Conservation (phyloP, 192 early-diverging fungal genomes). For the Ambispora gerdemannii region DNA sequence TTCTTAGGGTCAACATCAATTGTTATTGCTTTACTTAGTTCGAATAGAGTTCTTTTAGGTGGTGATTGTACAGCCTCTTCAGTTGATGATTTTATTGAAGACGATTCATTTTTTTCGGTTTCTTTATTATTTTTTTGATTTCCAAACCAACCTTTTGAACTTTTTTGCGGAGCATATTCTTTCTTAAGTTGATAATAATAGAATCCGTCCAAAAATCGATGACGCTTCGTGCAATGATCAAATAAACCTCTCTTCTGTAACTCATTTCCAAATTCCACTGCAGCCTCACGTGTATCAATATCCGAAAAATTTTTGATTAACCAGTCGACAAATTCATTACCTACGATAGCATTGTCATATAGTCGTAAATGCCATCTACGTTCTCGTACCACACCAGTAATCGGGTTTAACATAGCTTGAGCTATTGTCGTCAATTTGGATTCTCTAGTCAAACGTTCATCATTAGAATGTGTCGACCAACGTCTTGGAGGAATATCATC, state of each 20-base stretch:
- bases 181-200: conserved; percentile 79
- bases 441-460: conserved; percentile 36
- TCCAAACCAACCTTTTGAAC: conserved; percentile 47
- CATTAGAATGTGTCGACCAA: background rate
- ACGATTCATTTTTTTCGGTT: conserved; percentile 15
- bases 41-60: conserved; percentile 37
- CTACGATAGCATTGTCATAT: conserved; percentile 71
- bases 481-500: conserved; percentile 21
- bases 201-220: conserved; percentile 82
- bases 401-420: conserved; percentile 65
- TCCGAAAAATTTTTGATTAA: conserved; percentile 71
- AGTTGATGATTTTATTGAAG: conserved; percentile 5
- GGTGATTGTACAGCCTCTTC: conserved; percentile 19
- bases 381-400: conserved; percentile 68
- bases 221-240: conserved; percentile 54
- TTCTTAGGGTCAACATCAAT: conserved; percentile 86
- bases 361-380: conserved; percentile 82
- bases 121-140: conserved; percentile 36
- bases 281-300: conserved; percentile 70
- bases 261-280: conserved; percentile 73
- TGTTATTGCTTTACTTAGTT: conserved; percentile 62
- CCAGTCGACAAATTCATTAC: conserved; percentile 89
- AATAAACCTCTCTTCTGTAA: conserved; percentile 76
- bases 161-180: conserved; percentile 47
- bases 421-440: conserved; percentile 56